These are phyloP conservation scores for Boletus bicolor DNA, from an alignment of 768 basidiomycete species.

Conservation along the genomic window DNA sequence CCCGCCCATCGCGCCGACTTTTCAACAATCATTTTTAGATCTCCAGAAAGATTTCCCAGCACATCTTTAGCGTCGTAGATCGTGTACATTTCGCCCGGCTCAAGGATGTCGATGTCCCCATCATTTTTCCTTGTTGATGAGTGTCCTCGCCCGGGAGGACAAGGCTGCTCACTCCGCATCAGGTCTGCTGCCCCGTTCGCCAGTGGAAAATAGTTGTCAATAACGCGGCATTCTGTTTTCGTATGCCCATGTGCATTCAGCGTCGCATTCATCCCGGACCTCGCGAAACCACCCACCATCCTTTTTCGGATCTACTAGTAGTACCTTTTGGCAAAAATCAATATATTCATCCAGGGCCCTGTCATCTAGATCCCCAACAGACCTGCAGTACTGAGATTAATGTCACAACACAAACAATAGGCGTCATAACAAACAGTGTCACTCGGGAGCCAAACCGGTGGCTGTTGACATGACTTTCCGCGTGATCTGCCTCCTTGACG, in stretches of 20 bases:
- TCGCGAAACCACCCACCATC: conserved; percentile 23
- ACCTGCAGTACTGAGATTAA: conserved; percentile 36
- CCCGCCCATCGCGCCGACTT: conserved; percentile 56
- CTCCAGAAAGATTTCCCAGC: conserved; percentile 52
- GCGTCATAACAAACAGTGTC: conserved; percentile 42
- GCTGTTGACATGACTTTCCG: conserved; percentile 29
- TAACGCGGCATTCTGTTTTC: conserved; percentile 29
- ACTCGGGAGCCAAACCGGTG: conserved; percentile 43
- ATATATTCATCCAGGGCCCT: conserved; percentile 61
- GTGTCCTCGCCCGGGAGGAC: conserved; percentile 4
- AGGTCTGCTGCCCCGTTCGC: background rate
- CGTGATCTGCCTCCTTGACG: conserved; percentile 38
- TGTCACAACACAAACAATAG: conserved; percentile 1
- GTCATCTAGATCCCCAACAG: conserved; percentile 49
- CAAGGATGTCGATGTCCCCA: conserved; percentile 18
- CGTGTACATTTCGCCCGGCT: conserved; percentile 59
- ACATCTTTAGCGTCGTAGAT: conserved; percentile 70
- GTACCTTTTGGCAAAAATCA: conserved; percentile 53
- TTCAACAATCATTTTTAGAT: conserved; percentile 48
- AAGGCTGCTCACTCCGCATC: background rate
- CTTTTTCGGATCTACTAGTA: conserved; percentile 37
- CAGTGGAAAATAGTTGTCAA: conserved; percentile 45
- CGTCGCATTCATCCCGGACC: conserved; percentile 11
- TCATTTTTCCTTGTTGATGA: conserved; percentile 8
- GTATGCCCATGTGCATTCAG: conserved; percentile 5